Base-by-base conservation (phyloP, 805 yeast genomes). In the Yamadazyma takamatsuzukensis region DNA sequence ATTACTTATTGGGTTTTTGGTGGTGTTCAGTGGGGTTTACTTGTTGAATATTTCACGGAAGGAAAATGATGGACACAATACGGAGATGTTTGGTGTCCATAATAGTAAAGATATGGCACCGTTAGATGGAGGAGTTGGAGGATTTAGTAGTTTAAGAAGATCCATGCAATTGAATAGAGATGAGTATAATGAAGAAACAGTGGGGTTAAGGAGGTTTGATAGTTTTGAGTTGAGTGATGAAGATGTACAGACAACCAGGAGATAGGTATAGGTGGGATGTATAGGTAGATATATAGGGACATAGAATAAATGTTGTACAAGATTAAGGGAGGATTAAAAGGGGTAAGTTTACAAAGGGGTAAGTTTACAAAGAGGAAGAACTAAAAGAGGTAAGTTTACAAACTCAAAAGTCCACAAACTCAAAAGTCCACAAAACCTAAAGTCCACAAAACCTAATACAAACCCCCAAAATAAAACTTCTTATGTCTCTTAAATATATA, bases 11-110 rank as follows among this genome's bases (percentile, higher is more conserved):
- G 96, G 96, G 13, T 87, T 87, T 56, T 68, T 86, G 38, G 83
- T 85, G 53, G 87, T 88, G 38, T 88, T 87, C 61, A 73, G 84
- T 34, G 96, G 96, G 26, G 96, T 87, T 15, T 87, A 81, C 51
- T 65, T 87, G 37, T 70, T 87, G 49, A 87, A 87, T 59, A 75
- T 87, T 27, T 75, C 93, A 2, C 74, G 94, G 51, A 76, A 78
- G 54, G 74, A 68, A 40, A 74, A 73, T 34, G 76, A 74, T 27
- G 72, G 67, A 17, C 72, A 67, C 36, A 59, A 61, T 29, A 56
- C 74, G 67, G 62, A 81, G 72, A 51, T 83, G 72, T 37, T 69
- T 67, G 59, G 82, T 56, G 54, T 88, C 68, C 63, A 83, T 76
- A 51, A 48, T 33, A 61, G 66, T 32, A 64, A 64, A 44, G 72